Percentiles rank a stretch among this genome's conserved stretches.
These are phyloP conservation scores for Diaporthe eres DNA, from an alignment of 2,329 filamentous ascomycete species.

Conservation along the genomic window DNA sequence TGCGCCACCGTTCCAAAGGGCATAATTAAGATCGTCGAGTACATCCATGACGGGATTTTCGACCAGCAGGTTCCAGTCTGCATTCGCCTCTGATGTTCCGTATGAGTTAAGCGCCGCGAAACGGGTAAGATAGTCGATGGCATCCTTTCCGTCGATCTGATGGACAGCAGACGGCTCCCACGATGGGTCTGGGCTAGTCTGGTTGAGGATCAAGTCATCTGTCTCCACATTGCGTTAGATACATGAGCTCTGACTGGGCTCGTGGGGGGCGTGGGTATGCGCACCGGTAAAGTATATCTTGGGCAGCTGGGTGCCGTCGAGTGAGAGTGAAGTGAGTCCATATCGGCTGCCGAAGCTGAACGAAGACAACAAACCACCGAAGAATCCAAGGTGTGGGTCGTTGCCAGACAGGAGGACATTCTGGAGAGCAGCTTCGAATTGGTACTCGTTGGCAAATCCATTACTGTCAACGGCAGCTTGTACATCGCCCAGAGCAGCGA, in stretches of 20 bases:
- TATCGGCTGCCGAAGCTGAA: conserved; percentile 51
- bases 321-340: conserved; percentile 50
- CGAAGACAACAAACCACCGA: conserved; percentile 48
- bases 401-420: conserved; percentile 50
- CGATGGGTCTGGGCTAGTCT: neutral
- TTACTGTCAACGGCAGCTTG: conserved; percentile 50
- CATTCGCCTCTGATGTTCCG: conserved; percentile 55
- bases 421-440: conserved; percentile 54
- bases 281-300: conserved; percentile 48
- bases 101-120: conserved; percentile 52
- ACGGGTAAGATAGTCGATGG: conserved; percentile 47
- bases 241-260: no score
- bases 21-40: neutral
- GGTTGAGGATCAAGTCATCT: conserved; percentile 37
- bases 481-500: conserved; percentile 48
- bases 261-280: neutral
- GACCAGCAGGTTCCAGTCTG: conserved; percentile 58
- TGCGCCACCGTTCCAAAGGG: neutral
- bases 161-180: conserved; percentile 45
- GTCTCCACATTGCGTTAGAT: neutral
- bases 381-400: conserved; percentile 52
- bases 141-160: conserved; percentile 51
- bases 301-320: conserved; percentile 51
- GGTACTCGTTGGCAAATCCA: conserved; percentile 53
- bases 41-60: conserved; percentile 46